Base-by-base conservation (phyloP, 2,329 filamentous ascomycete species). In the Colletotrichum sublineola region DNA sequence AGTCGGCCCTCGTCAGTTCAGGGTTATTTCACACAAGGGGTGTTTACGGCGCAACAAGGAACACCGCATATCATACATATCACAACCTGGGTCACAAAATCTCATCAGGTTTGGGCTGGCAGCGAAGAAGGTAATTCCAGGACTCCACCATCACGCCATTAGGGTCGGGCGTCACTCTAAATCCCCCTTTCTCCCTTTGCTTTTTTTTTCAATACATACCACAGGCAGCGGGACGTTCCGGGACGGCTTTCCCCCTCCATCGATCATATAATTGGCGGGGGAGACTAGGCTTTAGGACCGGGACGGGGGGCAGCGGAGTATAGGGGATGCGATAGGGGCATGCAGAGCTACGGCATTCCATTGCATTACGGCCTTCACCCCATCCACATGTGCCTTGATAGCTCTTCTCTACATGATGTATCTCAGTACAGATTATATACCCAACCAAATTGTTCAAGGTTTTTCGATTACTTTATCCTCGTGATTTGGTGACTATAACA, bases 121-220 rank as follows among this genome's bases (percentile, higher is more conserved):
- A 14, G 48, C 24, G 8, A 29, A 42, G 33, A 24, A 29, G 38
- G n/a, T 33, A 44, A 63, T 44, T 53, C 20, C 36, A 50, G 38
- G 46, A 40, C n/a, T n/a, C 38, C 38, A 9, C 33, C 29, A 56
- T 55, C 53, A 70, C 66, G 66, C 66, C 66, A 72, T 64, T 38
- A 63, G 38, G 66, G 60, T 69, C 48, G 60, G 55, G 60, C 60
- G 64, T 68, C 69, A 46, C 64, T 52, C 48, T 60, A 50, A 56
- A 12, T 14, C 66, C 69, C 56, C 69, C 65, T 72, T 64, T 63
- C 8, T 53, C 66, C 55, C 66, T 56, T 72, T 61, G 40, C 15
- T 20, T 24, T 29, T 24, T 29, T 31, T 20, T 55, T 18, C 44
- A n/a, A 14, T 40, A 8, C 12, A n/a, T 36, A 63, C 46, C 33